Base-by-base conservation (phyloP, 2,329 filamentous ascomycete species). In the Cadophora sp. region DNA sequence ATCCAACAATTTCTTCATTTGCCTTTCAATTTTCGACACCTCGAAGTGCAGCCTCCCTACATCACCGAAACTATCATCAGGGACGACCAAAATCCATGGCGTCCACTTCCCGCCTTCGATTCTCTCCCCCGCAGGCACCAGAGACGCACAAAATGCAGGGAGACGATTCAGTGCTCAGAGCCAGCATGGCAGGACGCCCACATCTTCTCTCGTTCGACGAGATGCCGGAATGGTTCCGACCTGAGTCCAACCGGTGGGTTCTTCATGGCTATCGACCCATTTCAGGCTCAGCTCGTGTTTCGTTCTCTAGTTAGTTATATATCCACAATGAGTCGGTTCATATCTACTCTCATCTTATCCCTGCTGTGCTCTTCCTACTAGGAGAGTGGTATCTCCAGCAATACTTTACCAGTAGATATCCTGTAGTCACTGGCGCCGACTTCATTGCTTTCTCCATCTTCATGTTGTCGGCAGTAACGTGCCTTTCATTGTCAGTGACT, bases 271-370 rank as follows among this genome's bases (percentile, higher is more conserved):
- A 84, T 69, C 80, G 82, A 16, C 80, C 80, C 8, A 77, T 79
- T 14, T 79, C 78, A 9, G 71, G 76, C 51, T 83, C 82, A 0
- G 71, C 72, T 16, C 62, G 56, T 3, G 70, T 66, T 8, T 84
- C 78, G 68, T 71, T 83, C 62, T 63, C 71, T 16, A 83, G 81
- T 69, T 80, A 78, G 76, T 65, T 72, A 5, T 81, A 81, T 72
- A 67, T 80, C 14, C 81, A 83, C 73, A 83, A 83, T 67, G 81
- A 83, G 71, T 76, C 78, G 0, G 70, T 78, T 71, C 83, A 82
- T 67, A 82, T 83, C 56, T 81, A 78, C 68, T 79, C 81, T 18
- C 81, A 83, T 70, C 76, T 85, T 4, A 69, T 85, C 2, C 83
- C 83, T 0, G 81, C 78, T 13, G 48, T 82, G 1, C 20, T 77